phyloP scores from a whole-genome alignment of 371 early-diverging fungal species.

The Gilbertella persicaria region DNA sequence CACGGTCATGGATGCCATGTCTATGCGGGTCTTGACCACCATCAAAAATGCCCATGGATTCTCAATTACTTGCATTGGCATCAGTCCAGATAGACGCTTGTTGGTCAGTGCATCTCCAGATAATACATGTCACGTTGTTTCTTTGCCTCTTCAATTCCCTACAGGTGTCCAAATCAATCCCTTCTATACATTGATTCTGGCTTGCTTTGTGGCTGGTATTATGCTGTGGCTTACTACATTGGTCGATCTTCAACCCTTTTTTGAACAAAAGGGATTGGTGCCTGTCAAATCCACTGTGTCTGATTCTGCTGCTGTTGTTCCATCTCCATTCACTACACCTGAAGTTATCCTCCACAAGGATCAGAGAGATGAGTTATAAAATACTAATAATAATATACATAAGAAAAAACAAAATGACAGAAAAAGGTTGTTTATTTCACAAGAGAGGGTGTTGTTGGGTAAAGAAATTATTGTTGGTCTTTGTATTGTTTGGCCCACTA shows the following conservation, averaged over 20 bases:
- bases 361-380: conserved; percentile 8
- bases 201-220: conserved; percentile 29
- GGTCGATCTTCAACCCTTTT: conserved; percentile 18
- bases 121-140: conserved; percentile 57
- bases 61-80: conserved; percentile 66
- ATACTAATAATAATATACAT: background rate
- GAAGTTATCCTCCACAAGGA: background rate
- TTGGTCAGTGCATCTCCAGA: conserved; percentile 73
- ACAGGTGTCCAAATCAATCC: conserved; percentile 29
- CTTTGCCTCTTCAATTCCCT: conserved; percentile 58
- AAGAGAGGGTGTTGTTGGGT: conserved; percentile 5
- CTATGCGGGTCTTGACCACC: conserved; percentile 11
- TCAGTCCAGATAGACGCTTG: conserved; percentile 56
- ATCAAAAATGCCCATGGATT: conserved; percentile 64
- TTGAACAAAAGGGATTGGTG: background rate
- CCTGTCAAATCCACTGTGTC: background rate
- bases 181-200: conserved; percentile 35
- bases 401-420: background rate
- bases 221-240: conserved; percentile 14
- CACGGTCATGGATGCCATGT: conserved; percentile 50
- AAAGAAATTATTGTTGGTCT: conserved; percentile 35
- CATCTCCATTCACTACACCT: background rate
- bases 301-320: background rate
- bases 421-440: conserved; percentile 1
- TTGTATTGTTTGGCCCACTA: conserved; percentile 82